Conservation (phyloP, 352 stramenopile species). For the Pythium phragmitis region DNA sequence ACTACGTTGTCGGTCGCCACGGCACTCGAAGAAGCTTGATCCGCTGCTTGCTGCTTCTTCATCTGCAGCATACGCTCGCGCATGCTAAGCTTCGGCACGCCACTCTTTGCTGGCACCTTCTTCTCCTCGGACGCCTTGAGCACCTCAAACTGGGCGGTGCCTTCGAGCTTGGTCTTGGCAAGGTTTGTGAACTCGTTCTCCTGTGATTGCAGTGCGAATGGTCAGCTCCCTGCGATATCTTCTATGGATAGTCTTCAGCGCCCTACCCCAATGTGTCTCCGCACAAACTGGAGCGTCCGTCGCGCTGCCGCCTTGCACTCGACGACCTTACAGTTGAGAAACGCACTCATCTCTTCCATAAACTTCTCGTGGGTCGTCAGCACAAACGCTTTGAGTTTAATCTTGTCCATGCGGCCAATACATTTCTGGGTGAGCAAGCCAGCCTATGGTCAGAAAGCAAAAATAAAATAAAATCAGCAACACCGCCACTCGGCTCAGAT, state of each 20-base stretch:
- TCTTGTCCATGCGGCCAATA: constrained; percentile 43
- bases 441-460: constrained; percentile 7
- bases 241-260: neutral
- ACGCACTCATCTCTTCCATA: constrained; percentile 49
- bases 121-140: constrained; percentile 60
- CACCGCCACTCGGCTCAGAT: neutral
- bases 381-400: constrained; percentile 40
- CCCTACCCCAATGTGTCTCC: constrained; percentile 50
- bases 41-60: constrained; percentile 28
- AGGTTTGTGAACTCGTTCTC: constrained; percentile 49
- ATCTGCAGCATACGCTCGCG: constrained; percentile 32
- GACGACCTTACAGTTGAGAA: constrained; percentile 70
- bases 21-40: neutral
- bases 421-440: constrained; percentile 53
- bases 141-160: constrained; percentile 52
- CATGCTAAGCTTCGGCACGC: constrained; percentile 29
- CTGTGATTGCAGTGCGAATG: constrained; percentile 21
- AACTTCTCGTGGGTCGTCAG: constrained; percentile 40
- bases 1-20: constrained; percentile 12
- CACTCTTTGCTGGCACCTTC: constrained; percentile 23
- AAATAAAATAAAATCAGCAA: neutral
- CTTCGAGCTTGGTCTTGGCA: constrained; percentile 58
- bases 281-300: constrained; percentile 47
- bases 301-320: constrained; percentile 63
- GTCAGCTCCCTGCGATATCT: neutral